A percentile compares a stretch with the other conserved stretches of the same genome.
phyloP scores from a whole-genome alignment of 345 rosid genomes.

The Arabidopsis arenosa region DNA sequence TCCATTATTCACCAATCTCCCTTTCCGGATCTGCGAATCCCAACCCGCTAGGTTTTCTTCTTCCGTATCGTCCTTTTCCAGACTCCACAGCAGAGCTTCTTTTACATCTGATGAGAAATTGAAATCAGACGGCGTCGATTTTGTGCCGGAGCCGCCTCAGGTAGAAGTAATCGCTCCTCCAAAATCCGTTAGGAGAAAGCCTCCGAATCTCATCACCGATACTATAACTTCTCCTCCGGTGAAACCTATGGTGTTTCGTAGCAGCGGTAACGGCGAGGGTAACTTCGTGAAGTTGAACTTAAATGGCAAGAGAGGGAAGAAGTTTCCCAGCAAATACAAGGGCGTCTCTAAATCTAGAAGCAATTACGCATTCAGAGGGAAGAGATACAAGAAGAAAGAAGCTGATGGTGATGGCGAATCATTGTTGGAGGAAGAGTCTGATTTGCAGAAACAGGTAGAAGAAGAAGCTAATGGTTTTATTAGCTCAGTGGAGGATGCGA shows the following conservation, averaged over 20 bases:
- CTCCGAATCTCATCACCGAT: constrained; percentile 63
- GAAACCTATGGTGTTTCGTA: constrained; percentile 55
- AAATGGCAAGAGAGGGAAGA: constrained; percentile 59
- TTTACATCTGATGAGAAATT: constrained; percentile 41
- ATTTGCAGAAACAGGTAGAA: constrained; percentile 40
- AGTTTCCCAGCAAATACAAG: constrained; percentile 60
- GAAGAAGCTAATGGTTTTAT: constrained; percentile 40
- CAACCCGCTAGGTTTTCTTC: constrained; percentile 63
- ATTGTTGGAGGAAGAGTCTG: constrained; percentile 51
- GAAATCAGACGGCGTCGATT: constrained; percentile 13
- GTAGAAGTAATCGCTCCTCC: constrained; percentile 31
- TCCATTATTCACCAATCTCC: constrained; percentile 50
- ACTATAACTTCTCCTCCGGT: constrained; percentile 48
- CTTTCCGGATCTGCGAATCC: constrained; percentile 68
- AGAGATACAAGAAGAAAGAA: constrained; percentile 51
- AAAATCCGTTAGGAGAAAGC: constrained; percentile 48
- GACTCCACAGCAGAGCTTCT: constrained; percentile 54
- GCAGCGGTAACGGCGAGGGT: constrained; percentile 56
- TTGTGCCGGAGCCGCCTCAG: constrained; percentile 10
- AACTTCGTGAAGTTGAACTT: constrained; percentile 85
- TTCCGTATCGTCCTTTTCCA: constrained; percentile 65
- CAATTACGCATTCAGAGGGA: constrained; percentile 50
- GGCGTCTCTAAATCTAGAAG: constrained; percentile 40
- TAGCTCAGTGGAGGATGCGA: constrained; percentile 55
- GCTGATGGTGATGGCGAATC: constrained; percentile 54